These are phyloP conservation scores for Apiospora aurea DNA, from an alignment of 2,329 filamentous ascomycete species.

Conservation along the genomic window DNA sequence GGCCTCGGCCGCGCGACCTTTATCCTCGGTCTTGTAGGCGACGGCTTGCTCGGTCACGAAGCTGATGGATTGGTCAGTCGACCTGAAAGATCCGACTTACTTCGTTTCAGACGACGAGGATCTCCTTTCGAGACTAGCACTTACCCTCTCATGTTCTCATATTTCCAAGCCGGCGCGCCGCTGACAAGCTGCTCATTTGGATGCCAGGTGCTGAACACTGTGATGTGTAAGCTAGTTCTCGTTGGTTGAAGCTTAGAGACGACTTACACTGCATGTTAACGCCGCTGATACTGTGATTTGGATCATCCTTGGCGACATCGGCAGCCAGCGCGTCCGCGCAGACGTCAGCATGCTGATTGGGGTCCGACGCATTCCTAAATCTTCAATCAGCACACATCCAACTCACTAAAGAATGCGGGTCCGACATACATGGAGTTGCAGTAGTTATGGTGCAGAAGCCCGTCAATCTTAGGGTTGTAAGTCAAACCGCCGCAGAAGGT, in stretches of 20 bases:
- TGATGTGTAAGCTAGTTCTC: not conserved
- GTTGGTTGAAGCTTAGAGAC: too few relatives aligned
- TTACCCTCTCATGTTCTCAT: constrained; percentile 22
- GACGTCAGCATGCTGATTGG: constrained; percentile 16
- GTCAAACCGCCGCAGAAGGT: constrained; percentile 9
- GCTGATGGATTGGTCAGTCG: not conserved
- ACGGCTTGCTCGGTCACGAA: constrained; percentile 21
- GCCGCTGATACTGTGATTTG: constrained; percentile 20
- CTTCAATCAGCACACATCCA: too few relatives aligned
- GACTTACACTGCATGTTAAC: constrained; percentile 23
- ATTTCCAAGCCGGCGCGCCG: constrained; percentile 8
- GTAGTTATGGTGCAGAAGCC: constrained; percentile 21
- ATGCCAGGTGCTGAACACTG: constrained; percentile 21
- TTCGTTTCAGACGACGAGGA: too few relatives aligned
- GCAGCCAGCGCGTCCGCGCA: constrained; percentile 13
- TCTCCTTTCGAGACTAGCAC: not conserved
- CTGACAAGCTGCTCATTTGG: constrained; percentile 20
- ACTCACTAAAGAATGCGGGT: too few relatives aligned
- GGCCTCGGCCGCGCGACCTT: constrained; percentile 6
- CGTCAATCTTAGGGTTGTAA: constrained; percentile 21
- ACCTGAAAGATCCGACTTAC: not conserved
- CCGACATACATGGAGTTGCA: constrained; percentile 1
- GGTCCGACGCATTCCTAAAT: constrained; percentile 22
- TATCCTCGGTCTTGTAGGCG: constrained; percentile 20
- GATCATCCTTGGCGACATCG: constrained; percentile 20